Evolutionary conservation across 129 eudicot genomes (phyloP), one percentile per base, ranked within the genome.

Genomic region (Cynara cardunculus): DNA sequence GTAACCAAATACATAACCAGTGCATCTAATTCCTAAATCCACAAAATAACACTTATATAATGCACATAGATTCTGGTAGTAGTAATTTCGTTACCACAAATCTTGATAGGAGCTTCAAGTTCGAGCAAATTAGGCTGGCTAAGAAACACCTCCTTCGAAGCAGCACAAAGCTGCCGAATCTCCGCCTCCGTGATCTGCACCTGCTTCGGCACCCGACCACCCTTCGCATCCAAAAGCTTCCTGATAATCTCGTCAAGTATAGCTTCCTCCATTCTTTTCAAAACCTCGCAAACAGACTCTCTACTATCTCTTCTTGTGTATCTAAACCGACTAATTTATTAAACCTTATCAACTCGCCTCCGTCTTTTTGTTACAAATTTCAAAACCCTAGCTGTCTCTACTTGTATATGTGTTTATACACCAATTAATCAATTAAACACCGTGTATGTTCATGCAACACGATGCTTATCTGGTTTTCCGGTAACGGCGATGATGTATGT

Each of bases 51-150:
- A 71, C 3, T 3, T 37, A 37, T 4, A 25, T 2, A 35, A 35
- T 10, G 27, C 13, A 27, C 19, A 37, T 64, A 25, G 12, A 22
- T 12, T 6, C 46, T 10, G 46, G 25, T 9, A 13, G 64, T 41
- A 75, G 71, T 69, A 32, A 82, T 25, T 71, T 19, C 28, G 13
- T 59, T 91, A 91, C 96, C 96, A 61, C 96, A 91, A 74, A 91
- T 91, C 87, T 91, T 91, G 41, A 91, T 91, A 28, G 96, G 96
- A 85, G 96, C 96, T 80, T 91, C 96, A 25, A 91, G 93, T 78
- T 91, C 96, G 1, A 91, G 93, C 84, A 91, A 88, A 74, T 89
- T 91, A 68, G 96, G 96, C 76, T 91, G 96, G 46, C 90, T 81
- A 4, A 91, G 88, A 75, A 91, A 91, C 27, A 91, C 83, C 41